phyloP scores from a whole-genome alignment of 768 basidiomycete genomes.

The Lactarius sp. region DNA sequence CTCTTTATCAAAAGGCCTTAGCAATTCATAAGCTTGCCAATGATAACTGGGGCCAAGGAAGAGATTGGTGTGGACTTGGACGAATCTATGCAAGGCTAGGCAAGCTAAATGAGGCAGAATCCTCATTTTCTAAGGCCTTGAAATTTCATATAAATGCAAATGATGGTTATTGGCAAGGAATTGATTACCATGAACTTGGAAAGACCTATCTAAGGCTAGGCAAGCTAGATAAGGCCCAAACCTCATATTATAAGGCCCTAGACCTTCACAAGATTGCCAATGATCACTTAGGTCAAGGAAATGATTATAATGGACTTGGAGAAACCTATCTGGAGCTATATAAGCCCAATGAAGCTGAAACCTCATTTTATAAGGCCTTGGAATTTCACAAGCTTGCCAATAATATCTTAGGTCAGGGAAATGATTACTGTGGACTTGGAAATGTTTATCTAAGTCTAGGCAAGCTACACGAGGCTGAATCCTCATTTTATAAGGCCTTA shows the following conservation, averaged over 20 bases:
- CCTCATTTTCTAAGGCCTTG: no score
- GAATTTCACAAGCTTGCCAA: not conserved
- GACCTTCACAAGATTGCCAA: not conserved
- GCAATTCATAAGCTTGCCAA: not conserved
- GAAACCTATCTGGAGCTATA: no score
- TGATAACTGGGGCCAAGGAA: not conserved
- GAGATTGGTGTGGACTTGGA: not conserved
- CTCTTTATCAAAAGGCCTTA: not conserved
- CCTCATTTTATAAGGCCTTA: not conserved
- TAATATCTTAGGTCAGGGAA: not conserved
- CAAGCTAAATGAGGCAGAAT: no score
- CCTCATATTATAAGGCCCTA: not conserved
- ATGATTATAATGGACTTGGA: not conserved
- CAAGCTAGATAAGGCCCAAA: not conserved
- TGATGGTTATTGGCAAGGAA: not conserved
- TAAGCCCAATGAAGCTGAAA: not conserved
- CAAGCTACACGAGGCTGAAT: no score
- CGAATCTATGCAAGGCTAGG: not conserved
- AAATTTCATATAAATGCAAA: not conserved
- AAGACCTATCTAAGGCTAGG: not conserved
- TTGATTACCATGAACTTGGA: not conserved
- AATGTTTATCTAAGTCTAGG: no score
- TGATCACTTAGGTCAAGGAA: not conserved
- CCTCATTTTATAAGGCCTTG: no score
- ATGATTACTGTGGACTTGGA: not conserved